Percentiles rank a stretch among this genome's conserved stretches.
phyloP scores from a whole-genome alignment of 225 moss, liverwort and hornwort genomes.

The Ulota crispa region DNA sequence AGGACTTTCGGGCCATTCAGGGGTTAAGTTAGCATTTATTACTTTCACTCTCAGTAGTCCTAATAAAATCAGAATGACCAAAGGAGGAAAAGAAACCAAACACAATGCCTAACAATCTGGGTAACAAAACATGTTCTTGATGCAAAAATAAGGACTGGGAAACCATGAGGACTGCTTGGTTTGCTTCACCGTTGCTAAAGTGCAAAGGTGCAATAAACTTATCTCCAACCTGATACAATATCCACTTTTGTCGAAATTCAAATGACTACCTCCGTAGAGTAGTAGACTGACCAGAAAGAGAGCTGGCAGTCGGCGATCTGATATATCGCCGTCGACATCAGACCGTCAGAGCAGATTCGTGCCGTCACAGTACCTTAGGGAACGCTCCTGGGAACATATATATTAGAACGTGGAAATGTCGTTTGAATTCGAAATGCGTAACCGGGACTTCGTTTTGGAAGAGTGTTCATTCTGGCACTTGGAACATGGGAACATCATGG shows the following conservation, averaged over 20 bases:
- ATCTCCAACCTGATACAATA: not conserved
- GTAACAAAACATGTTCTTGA: not conserved
- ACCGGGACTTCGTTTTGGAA: not conserved
- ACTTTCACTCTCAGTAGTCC: no score
- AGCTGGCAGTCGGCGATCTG: constrained; percentile 18
- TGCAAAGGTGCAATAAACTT: no score
- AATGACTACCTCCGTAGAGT: not conserved
- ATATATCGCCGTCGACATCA: constrained; percentile 29
- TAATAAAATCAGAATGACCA: no score
- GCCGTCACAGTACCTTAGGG: constrained; percentile 13
- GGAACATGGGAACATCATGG: constrained; percentile 2
- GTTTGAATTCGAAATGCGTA: constrained; percentile 17
- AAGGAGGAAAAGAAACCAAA: not conserved
- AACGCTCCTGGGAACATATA: not conserved
- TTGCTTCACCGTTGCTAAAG: not conserved
- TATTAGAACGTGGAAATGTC: not conserved
- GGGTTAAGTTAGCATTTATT: no score
- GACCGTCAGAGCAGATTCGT: not conserved
- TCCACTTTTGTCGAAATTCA: not conserved
- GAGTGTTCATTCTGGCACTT: not conserved
- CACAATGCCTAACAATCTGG: not conserved
- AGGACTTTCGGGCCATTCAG: no score
- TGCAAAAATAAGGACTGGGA: not conserved
- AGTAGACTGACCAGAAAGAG: no score
- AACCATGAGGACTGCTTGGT: not conserved